Evolutionary conservation across 495 filamentous ascomycete genomes (phyloP), one percentile per base, ranked within the genome.

Genomic region (Neurospora hispaniola): DNA sequence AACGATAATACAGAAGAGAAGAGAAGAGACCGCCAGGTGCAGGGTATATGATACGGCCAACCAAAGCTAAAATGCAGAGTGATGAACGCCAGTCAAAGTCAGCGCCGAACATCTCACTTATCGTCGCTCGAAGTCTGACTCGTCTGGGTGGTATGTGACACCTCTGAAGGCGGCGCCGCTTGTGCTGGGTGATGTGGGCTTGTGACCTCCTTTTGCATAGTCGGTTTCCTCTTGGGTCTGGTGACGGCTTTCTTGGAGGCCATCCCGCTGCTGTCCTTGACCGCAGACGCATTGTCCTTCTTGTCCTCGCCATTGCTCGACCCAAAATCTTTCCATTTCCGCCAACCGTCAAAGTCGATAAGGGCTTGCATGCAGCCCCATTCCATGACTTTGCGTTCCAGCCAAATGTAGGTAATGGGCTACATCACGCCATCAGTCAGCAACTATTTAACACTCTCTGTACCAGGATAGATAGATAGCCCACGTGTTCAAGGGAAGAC

Each of bases 311-410:
- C 54, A 66, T 66, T 66, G 54, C 27, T 38, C 14, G 54, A 66
- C 54, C 54, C 54, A 27, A 66, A 94, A 74, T 93, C 91, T 77
- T 97, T 97, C 96, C 96, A 99, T 81, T 94, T 93, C 59, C 94
- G 90, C 96, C 96, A 99, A 71, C 96, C 96, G 78, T 98, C 96
- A 76, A 94, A 98, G 85, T 99, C 96, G 81, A 99, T 99, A 71
- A 99, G 84, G 23, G 96, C 96, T 85, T 98, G 96, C 91, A 99
- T 98, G 84, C 96, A 99, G 75, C 96, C 96, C 96, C 96, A 99
- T 88, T 99, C 96, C 80, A 95, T 97, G 48, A 98, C 94, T 79
- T 99, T 99, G 48, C 95, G 89, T 78, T 97, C 92, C 16, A 99
- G 87, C 96, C 96, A 99, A 73, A 96, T 94, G 78, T 98, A 98